Evolutionary conservation across 2,329 filamentous ascomycete genomes (phyloP).

Genomic region (Drechslerella coelobrocha): DNA sequence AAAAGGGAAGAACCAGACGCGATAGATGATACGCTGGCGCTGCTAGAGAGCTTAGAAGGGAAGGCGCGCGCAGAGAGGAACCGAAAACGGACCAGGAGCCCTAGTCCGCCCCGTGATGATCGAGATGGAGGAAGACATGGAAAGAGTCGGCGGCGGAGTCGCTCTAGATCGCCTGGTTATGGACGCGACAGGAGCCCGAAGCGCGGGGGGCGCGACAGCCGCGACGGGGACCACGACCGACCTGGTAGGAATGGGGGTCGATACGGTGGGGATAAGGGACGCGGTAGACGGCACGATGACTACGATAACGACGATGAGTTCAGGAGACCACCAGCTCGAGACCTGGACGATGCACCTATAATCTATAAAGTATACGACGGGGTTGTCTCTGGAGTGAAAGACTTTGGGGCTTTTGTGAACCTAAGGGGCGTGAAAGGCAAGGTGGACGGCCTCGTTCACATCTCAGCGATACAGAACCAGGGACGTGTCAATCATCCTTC

Average conservation of each 20-base stretch:
- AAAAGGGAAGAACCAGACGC: constrained; percentile 66
- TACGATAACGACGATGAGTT: constrained; percentile 68
- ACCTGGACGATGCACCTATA: constrained; percentile 81
- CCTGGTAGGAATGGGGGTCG: constrained; percentile 20
- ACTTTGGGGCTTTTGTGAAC: constrained; percentile 95
- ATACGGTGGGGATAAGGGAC: constrained; percentile 43
- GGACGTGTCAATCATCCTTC: constrained; percentile 90
- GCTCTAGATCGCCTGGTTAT: constrained; percentile 28
- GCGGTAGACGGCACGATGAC: constrained; percentile 58
- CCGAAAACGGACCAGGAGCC: constrained; percentile 62
- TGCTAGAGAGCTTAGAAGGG: constrained; percentile 83
- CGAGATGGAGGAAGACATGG: constrained; percentile 30
- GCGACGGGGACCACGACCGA: constrained; percentile 26
- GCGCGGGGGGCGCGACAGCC: constrained; percentile 5
- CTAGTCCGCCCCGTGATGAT: constrained; percentile 58
- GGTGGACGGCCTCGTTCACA: constrained; percentile 90
- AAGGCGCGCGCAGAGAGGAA: constrained; percentile 63
- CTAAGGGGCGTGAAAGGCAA: constrained; percentile 85
- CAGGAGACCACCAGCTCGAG: constrained; percentile 70
- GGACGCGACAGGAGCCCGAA: constrained; percentile 39
- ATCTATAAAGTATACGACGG: constrained; percentile 89
- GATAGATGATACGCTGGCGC: constrained; percentile 89
- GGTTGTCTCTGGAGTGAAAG: constrained; percentile 87
- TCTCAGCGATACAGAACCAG: constrained; percentile 84
- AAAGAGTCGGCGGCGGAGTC: constrained; percentile 39